Percentiles rank a stretch among this genome's conserved stretches.
phyloP scores from a whole-genome alignment of 2,329 filamentous ascomycete genomes.

The Epichloe scottii region DNA sequence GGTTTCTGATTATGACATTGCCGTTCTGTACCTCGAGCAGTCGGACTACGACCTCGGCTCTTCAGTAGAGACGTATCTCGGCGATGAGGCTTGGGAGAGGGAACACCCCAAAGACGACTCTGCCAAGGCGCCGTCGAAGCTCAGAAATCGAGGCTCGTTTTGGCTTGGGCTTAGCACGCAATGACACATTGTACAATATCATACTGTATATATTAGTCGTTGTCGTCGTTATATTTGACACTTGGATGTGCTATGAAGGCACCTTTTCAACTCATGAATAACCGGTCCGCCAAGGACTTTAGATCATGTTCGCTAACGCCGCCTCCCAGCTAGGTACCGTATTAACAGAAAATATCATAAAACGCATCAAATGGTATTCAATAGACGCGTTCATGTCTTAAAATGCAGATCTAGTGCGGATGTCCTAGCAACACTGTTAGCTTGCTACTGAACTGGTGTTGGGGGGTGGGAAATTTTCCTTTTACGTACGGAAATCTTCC shows the following conservation, averaged over 20 bases:
- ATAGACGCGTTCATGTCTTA: slow-evolving; percentile 18
- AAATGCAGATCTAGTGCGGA: slow-evolving; percentile 47
- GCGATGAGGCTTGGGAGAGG: slow-evolving; percentile 66
- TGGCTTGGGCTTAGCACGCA: slow-evolving; percentile 16
- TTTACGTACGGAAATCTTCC: slow-evolving; percentile 66
- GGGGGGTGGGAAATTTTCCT: neutral
- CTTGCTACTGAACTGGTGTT: neutral
- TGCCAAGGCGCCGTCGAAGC: slow-evolving; percentile 17
- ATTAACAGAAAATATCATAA: slow-evolving; percentile 11
- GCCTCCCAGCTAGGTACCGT: slow-evolving; percentile 15
- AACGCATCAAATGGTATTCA: slow-evolving; percentile 3
- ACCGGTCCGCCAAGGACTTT: slow-evolving; percentile 13
- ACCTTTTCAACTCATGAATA: slow-evolving; percentile 13
- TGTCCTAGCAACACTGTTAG: slow-evolving; percentile 30
- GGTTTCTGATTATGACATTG: slow-evolving; percentile 63
- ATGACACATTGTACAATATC: neutral
- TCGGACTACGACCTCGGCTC: slow-evolving; percentile 50
- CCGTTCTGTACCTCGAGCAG: slow-evolving; percentile 62
- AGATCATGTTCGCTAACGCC: slow-evolving; percentile 21
- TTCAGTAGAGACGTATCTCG: slow-evolving; percentile 52
- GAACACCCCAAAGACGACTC: slow-evolving; percentile 37
- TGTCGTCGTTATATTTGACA: slow-evolving; percentile 8
- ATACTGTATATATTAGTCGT: slow-evolving; percentile 8
- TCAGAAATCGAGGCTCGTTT: slow-evolving; percentile 19
- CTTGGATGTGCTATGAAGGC: slow-evolving; percentile 6